A percentile compares a stretch with the other conserved stretches of the same genome.
Evolutionary conservation across 805 yeast genomes (phyloP).

Genomic region (Jamesozyma jinghongensis): DNA sequence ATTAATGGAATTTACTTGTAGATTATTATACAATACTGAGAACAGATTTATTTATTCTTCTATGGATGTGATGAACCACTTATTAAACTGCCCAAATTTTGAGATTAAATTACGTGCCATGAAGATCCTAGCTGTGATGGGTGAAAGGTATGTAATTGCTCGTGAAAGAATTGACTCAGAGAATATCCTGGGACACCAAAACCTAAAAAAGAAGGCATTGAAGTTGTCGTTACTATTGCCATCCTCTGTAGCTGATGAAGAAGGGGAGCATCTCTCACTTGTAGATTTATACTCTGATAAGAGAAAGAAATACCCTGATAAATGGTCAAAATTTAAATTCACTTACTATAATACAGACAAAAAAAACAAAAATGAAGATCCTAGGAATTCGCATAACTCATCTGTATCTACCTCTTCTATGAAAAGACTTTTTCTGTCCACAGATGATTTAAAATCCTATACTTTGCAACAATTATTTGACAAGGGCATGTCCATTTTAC

Average conservation of each 20-base stretch:
- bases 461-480: slow-evolving; percentile 56
- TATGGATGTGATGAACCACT: slow-evolving; percentile 45
- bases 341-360: slow-evolving; percentile 35
- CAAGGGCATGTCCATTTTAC: slow-evolving; percentile 47
- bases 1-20: slow-evolving; percentile 51
- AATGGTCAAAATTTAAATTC: slow-evolving; percentile 49
- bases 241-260: slow-evolving; percentile 34
- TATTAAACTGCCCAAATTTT: slow-evolving; percentile 52
- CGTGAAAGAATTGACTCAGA: slow-evolving; percentile 24
- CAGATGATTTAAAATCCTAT: slow-evolving; percentile 46
- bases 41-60: slow-evolving; percentile 63
- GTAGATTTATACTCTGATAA: slow-evolving; percentile 39
- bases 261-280: slow-evolving; percentile 36
- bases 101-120: slow-evolving; percentile 52
- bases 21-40: slow-evolving; percentile 59
- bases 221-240: slow-evolving; percentile 50
- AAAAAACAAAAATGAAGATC: slow-evolving; percentile 18
- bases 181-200: slow-evolving; percentile 19
- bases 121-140: slow-evolving; percentile 49
- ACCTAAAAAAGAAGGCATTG: slow-evolving; percentile 36
- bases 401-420: slow-evolving; percentile 25
- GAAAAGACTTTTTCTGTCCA: slow-evolving; percentile 41
- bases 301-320: slow-evolving; percentile 38
- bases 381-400: slow-evolving; percentile 1
- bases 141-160: slow-evolving; percentile 46